Evolutionary conservation across 2,329 filamentous ascomycete genomes (phyloP), one percentile per base, ranked within the genome.

Genomic region (Pyricularia pennisetigena): DNA sequence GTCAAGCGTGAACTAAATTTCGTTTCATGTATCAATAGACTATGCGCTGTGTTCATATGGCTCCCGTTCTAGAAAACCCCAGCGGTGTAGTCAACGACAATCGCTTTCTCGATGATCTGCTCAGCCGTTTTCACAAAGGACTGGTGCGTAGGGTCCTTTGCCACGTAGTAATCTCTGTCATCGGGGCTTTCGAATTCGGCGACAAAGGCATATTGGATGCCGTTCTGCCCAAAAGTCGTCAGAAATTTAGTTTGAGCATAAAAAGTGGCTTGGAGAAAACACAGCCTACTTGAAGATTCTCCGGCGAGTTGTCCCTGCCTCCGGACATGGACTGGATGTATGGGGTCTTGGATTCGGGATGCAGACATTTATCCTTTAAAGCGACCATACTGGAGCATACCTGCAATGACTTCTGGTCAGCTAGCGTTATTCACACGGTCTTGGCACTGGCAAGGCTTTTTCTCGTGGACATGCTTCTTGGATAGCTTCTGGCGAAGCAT

Each of bases 91-190:
- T 49, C 41, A 16, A 49, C 41, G 41, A 49, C 41, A 49, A 49
- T 49, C 7, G 41, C 41, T 49, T 49, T 49, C 7, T 49, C 41
- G 1, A 49, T 49, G n/a, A 49, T 49, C 41, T 49, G 41, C 41
- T 16, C 41, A n/a, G 85, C 74, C 70, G 78, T 82, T 70, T 81
- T 78, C 10, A 85, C 78, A 73, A 91, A 91, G 0, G 77, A 83
- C 66, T 81, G 76, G 75, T 92, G 89, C 41, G 78, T 82, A 0
- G 88, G 88, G 71, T 92, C 89, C 26, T 84, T 79, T 65, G 83
- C 75, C 41, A 89, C 74, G 73, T 92, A 92, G 73, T 91, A 92
- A 70, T 87, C 83, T 68, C 89, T 80, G 72, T 92, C 89, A 70
- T 86, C 83, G 30, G 81, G 80, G 65, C 76, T 88, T 4, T 83